These are phyloP conservation scores for Hypoxylon sp. DNA, from an alignment of 2,329 filamentous ascomycete species.

Conservation along the genomic window DNA sequence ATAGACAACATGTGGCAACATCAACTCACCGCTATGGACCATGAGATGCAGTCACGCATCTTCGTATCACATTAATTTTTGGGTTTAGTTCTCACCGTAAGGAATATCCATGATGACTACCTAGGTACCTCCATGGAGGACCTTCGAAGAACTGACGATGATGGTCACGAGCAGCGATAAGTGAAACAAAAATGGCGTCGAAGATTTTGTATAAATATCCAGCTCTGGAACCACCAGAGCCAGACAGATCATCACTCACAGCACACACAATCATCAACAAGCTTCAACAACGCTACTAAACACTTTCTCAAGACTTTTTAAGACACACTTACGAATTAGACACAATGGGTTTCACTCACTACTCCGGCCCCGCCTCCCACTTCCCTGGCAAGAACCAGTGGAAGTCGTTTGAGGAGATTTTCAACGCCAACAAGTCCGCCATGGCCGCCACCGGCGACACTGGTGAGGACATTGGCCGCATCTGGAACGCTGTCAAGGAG, in stretches of 20 bases:
- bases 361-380: conserved; percentile 50
- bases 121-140: background rate
- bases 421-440: conserved; percentile 55
- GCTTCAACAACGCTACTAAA: conserved; percentile 11
- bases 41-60: conserved; percentile 33
- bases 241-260: conserved; percentile 29
- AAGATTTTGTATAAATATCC: conserved; percentile 32
- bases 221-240: conserved; percentile 6
- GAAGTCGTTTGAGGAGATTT: conserved; percentile 56
- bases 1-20: conserved; percentile 22
- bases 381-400: conserved; percentile 55
- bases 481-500: conserved; percentile 54
- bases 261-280: conserved; percentile 28
- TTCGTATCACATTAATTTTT: conserved; percentile 15
- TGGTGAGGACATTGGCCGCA: conserved; percentile 54
- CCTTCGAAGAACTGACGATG: background rate
- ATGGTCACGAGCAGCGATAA: background rate
- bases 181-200: background rate
- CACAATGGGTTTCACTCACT: conserved; percentile 42
- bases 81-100: conserved; percentile 24
- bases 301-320: conserved; percentile 5
- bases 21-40: conserved; percentile 11
- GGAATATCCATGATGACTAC: background rate
- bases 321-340: conserved; percentile 22
- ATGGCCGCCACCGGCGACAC: conserved; percentile 55